Evolutionary conservation across 495 filamentous ascomycete genomes (phyloP).

Genomic region (Podospora sp.): DNA sequence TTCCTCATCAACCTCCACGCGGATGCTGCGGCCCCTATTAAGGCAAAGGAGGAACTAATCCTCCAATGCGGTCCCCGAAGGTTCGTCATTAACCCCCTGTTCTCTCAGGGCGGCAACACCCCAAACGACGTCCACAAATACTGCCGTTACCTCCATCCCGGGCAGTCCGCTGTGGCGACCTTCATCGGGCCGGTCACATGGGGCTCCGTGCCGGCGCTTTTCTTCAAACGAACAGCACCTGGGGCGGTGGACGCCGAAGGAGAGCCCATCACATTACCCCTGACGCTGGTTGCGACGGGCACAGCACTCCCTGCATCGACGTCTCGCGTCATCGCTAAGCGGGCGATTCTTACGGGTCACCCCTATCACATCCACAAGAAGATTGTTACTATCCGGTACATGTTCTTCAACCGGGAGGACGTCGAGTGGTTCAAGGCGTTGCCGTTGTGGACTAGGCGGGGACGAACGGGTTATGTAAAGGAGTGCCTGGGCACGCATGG

Average conservation of each 20-base stretch:
- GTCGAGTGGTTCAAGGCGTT: slow-evolving; percentile 96
- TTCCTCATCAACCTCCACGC: slow-evolving; percentile 80
- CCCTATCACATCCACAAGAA: slow-evolving; percentile 98
- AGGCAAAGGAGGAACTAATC: slow-evolving; percentile 87
- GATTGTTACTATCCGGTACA: slow-evolving; percentile 94
- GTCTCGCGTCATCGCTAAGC: slow-evolving; percentile 84
- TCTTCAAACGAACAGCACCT: slow-evolving; percentile 65
- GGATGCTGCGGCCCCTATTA: slow-evolving; percentile 70
- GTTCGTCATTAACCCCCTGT: slow-evolving; percentile 84
- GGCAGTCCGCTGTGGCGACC: slow-evolving; percentile 84
- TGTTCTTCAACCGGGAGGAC: slow-evolving; percentile 98
- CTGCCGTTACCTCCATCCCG: slow-evolving; percentile 89
- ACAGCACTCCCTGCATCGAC: slow-evolving; percentile 80
- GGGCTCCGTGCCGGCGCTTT: slow-evolving; percentile 86
- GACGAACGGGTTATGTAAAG: slow-evolving; percentile 85
- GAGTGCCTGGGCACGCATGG: slow-evolving; percentile 94
- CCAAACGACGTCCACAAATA: slow-evolving; percentile 97
- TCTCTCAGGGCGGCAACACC: slow-evolving; percentile 79
- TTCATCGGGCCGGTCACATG: slow-evolving; percentile 90
- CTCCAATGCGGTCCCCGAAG: slow-evolving; percentile 86
- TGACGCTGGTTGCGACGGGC: slow-evolving; percentile 80
- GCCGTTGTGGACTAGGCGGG: slow-evolving; percentile 90
- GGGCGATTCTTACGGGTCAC: slow-evolving; percentile 91
- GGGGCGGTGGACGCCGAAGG: slow-evolving; percentile 33
- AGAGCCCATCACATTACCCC: slow-evolving; percentile 35